Base-by-base conservation (phyloP, 2,329 filamentous ascomycete species). In the Gnomoniopsis smithogilvyi region DNA sequence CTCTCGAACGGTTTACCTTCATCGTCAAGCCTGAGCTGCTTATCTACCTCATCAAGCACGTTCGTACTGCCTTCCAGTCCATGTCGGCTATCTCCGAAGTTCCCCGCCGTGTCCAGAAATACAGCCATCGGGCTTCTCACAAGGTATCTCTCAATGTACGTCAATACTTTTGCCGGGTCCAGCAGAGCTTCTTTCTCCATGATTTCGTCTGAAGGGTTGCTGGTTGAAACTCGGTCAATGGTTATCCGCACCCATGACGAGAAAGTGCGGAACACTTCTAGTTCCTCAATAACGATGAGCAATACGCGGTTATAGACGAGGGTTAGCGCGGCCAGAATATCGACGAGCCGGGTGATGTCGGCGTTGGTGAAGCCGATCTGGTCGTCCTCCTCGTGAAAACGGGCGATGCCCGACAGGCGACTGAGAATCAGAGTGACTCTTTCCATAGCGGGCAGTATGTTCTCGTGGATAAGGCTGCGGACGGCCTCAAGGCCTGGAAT, bases 371-470 rank as follows among this genome's bases (percentile, higher is more conserved):
- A 85, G 2, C 89, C 90, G 43, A 91, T 82, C 51, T 85, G 80
- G 58, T 85, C 81, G 51, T 83, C 81, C 34, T 82, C 77, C 60
- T 88, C 87, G 68, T 94, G 85, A 66, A 92, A 96, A 61, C 85
- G 86, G 3, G 93, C 92, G 14, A 98, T 84, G 1, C 95, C 94
- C 22, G 90, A 84, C 1, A 99, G 82, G 14, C 92, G 87, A 65
- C 89, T 92, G 30, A 96, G 82, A 34, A 96, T 87, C 24, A 97
- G 86, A 50, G 84, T 83, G 65, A 90, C 89, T 54, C 94, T 86
- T 66, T 98, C 92, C 2, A 98, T 78, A 0, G 91, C 92, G 0
- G 95, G 95, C 2, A 98, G 80, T 54, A 97, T 86, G 70, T 96
- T 93, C 69, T 96, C 89, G 68, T 96, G 93, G 0, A 92, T 80